Evolutionary conservation across 2,329 filamentous ascomycete species (phyloP), one percentile per base, ranked within the genome.

Genomic region (Monosporascus sp.): DNA sequence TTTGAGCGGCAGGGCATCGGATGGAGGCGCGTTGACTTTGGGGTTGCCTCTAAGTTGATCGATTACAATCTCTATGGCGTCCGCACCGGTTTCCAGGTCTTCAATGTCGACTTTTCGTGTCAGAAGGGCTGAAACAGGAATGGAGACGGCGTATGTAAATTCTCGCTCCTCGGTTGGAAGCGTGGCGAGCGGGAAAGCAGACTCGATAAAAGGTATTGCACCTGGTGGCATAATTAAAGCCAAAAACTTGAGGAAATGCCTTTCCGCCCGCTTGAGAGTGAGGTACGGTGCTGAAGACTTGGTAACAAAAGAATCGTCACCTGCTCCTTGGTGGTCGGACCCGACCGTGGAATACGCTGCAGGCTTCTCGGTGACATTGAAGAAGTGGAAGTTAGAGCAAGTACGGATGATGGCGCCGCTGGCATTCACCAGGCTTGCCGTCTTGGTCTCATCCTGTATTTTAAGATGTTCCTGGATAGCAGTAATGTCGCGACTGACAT

Each of bases 301-400:
- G 53, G 69, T 67, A 50, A 70, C 71, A 7, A 66, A 57, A 31
- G 65, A 50, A 5, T 64, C 61, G 17, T 63, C 50, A 20, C 55
- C 49, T n/a, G 52, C 17, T 20, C 35, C 49, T 48, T 54, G 37
- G 50, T 54, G 37, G 50, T 7, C 49, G 11, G 50, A 47, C 22
- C 51, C 58, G 50, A 45, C 68, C 51, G 27, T 64, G 26, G 7
- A 27, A 27, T 9, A 27, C 59, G 60, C 64, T 44, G 70, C 64
- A 5, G 65, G 65, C 19, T 71, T 74, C 63, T 89, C 86, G 2
- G 85, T 85, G 17, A 88, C 73, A 60, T 91, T 91, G 73, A 85
- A 90, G 66, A 90, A 92, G 63, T 91, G 88, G 57, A 87, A 80
- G 60, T 89, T 91, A 11, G 85, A 86, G 64, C 85, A 89, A 2